phyloP scores from a whole-genome alignment of 1,284 basidiomycete species.

The Waitea zeae region DNA sequence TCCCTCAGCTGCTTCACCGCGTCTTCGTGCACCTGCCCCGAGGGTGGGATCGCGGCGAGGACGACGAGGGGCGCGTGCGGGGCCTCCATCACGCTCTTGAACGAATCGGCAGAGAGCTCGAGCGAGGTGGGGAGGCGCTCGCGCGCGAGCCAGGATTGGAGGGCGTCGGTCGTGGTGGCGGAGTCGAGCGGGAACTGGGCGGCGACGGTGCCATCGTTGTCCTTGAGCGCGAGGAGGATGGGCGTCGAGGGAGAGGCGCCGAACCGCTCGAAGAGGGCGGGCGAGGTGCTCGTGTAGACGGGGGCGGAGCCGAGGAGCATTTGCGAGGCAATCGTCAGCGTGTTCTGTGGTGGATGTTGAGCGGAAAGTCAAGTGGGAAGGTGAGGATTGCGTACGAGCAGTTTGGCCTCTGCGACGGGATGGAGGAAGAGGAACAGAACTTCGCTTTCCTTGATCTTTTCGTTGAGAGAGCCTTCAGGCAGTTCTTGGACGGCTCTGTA shows the following conservation, averaged over 20 bases:
- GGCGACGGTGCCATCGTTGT: constrained; percentile 28
- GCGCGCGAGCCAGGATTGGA: constrained; percentile 35
- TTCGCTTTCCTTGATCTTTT: constrained; percentile 31
- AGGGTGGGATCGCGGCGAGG: constrained; percentile 47
- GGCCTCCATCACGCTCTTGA: constrained; percentile 71
- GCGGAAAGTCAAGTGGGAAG: background rate
- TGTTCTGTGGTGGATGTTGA: constrained; percentile 16
- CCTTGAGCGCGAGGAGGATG: constrained; percentile 62
- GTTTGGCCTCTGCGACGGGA: constrained; percentile 19
- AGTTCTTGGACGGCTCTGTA: too few species aligned
- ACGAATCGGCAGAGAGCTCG: constrained; percentile 59
- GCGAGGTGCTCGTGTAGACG: constrained; percentile 37
- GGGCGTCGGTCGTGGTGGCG: constrained; percentile 6
- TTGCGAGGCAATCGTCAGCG: constrained; percentile 28
- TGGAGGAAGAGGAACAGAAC: constrained; percentile 68
- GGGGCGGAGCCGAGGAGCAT: constrained; percentile 54
- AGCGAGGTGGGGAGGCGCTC: constrained; percentile 55
- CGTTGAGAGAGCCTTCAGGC: constrained; percentile 36
- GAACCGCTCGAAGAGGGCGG: constrained; percentile 31
- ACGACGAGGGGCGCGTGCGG: constrained; percentile 60
- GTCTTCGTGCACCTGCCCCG: constrained; percentile 15
- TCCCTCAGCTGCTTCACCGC: constrained; percentile 20
- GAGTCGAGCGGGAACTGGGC: constrained; percentile 8
- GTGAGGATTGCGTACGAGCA: constrained; percentile 21
- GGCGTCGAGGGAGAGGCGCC: constrained; percentile 31